Evolutionary conservation across 2,329 filamentous ascomycete species (phyloP), one percentile per base, ranked within the genome.

Genomic region (Hypoxylon sp.): DNA sequence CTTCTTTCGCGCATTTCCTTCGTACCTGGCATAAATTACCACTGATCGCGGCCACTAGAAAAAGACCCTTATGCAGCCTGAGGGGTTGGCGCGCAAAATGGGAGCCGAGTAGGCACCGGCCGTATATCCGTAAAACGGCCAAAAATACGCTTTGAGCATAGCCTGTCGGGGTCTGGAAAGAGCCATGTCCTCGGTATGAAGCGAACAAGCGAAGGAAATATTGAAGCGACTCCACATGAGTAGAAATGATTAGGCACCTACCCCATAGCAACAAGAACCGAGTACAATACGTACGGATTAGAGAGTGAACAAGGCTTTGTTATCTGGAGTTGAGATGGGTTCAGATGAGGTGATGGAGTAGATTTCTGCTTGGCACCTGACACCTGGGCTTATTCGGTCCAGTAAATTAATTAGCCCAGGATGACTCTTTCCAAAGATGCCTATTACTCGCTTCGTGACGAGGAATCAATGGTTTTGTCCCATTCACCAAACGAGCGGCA

Each of bases 1-100:
- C 63, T 35, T 8, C 35, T 54, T 44, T 31, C 42, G 56, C 37
- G 61, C 64, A 63, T 70, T 65, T 60, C 5, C 14, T 20, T 61
- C 53, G 68, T 70, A 68, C 68, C 68, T 70, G 68, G 59, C 68
- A 70, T 61, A 56, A 63, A 70, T 65, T 68, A 57, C 58, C 40
- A 42, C 33, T 60, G 37, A 46, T 20, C 51, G 49, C 25, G 33
- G 55, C 64, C 31, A 48, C 67, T 64, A 64, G 20, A 42, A 58
- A 44, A 40, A 50, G 50, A 58, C 68, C 68, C 61, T 62, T 70
- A 70, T 68, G 64, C 68, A 48, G 44, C 53, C 35, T 59, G 55
- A 62, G n/a, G 31, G 42, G 27, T 62, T 22, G 49, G 64, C 54
- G 55, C 30, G 55, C 35, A 20, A 25, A 61, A 46, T 48, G 35